Evolutionary conservation across 495 filamentous ascomycete genomes (phyloP).

Genomic region (Pseudevernia furfuracea): DNA sequence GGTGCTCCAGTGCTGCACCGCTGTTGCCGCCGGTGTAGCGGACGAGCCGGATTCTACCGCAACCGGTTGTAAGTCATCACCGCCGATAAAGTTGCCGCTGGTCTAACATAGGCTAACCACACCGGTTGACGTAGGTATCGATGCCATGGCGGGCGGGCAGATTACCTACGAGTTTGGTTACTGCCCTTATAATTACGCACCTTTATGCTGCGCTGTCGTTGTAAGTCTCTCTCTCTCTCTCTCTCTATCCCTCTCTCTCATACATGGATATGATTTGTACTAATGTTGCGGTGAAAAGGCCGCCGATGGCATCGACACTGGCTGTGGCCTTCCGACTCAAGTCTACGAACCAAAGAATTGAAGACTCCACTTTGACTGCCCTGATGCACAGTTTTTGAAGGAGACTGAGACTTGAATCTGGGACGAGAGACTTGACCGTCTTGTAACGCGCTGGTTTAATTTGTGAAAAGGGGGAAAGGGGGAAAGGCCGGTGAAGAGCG

Average conservation of each 20-base stretch:
- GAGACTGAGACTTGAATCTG: too few relatives aligned
- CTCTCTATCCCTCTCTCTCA: background rate
- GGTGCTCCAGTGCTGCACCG: background rate
- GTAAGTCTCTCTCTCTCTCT: too few relatives aligned
- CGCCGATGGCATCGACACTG: background rate
- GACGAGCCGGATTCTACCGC: too few relatives aligned
- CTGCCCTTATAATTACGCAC: background rate
- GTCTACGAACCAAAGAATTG: background rate
- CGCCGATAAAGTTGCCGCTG: too few relatives aligned
- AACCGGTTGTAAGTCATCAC: background rate
- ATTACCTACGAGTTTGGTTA: background rate
- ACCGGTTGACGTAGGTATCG: too few relatives aligned
- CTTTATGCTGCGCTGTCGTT: background rate
- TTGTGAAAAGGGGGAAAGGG: too few relatives aligned
- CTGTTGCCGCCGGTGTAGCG: background rate
- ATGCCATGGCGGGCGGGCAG: background rate
- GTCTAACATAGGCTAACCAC: too few relatives aligned
- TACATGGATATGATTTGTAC: background rate
- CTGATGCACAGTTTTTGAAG: background rate
- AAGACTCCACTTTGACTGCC: background rate
- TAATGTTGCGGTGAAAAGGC: too few relatives aligned
- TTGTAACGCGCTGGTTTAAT: too few relatives aligned
- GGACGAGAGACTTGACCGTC: too few relatives aligned
- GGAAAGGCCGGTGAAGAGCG: too few relatives aligned
- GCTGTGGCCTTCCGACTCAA: background rate